These are phyloP conservation scores for Thuidium tamariscinum DNA, from an alignment of 225 moss, liverwort and hornwort species.

Conservation along the genomic window DNA sequence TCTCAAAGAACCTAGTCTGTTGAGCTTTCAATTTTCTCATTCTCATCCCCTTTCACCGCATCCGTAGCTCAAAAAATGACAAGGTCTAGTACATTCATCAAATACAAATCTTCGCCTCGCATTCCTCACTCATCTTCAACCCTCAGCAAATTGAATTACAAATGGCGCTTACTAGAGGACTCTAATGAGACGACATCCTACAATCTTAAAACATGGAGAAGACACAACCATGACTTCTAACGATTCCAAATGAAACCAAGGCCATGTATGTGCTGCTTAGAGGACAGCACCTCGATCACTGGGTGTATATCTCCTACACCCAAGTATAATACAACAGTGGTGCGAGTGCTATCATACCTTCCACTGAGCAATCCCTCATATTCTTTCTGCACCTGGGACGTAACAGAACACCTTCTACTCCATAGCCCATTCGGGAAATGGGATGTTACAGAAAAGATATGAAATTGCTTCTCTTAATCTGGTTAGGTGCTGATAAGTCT, in stretches of 20 bases:
- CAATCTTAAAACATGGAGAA: background rate
- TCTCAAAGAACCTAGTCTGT: background rate
- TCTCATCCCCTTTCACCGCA: background rate
- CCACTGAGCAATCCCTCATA: slow-evolving; percentile 1
- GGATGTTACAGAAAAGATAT: background rate
- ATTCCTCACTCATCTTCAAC: background rate
- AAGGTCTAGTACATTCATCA: background rate
- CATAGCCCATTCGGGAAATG: background rate
- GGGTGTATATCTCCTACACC: background rate
- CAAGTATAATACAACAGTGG: slow-evolving; percentile 25
- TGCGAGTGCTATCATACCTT: slow-evolving; percentile 5
- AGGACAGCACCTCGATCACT: background rate
- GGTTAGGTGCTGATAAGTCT: background rate
- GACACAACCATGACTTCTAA: background rate
- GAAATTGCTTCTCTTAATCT: background rate
- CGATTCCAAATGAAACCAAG: background rate
- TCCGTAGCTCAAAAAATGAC: background rate
- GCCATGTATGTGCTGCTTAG: background rate
- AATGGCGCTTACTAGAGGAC: background rate
- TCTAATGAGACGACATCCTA: background rate
- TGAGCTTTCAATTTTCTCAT: background rate
- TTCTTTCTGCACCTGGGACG: background rate
- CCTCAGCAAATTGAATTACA: background rate
- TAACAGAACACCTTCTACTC: background rate
- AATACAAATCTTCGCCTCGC: background rate